These are phyloP conservation scores for Allomyces arbusculus DNA, from an alignment of 192 early-diverging fungal species.

Conservation along the genomic window DNA sequence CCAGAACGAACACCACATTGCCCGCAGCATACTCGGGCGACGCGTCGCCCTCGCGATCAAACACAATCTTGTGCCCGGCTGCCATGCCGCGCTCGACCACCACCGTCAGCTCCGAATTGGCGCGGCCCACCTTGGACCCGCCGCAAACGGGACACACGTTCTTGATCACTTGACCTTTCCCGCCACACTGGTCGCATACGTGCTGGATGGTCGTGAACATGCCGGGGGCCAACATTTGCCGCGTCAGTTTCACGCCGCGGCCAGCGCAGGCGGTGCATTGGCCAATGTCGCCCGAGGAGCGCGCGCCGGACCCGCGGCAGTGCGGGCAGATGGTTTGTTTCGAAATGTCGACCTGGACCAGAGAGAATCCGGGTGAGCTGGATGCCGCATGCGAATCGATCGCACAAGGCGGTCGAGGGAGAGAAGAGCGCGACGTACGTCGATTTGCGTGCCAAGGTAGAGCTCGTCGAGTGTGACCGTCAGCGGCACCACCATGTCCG, in stretches of 20 bases:
- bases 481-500: constrained; percentile 52
- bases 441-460: constrained; percentile 60
- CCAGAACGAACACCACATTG: constrained; percentile 59
- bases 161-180: constrained; percentile 69
- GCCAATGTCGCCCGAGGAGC: constrained; percentile 57
- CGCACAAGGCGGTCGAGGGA: too few species aligned
- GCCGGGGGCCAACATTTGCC: constrained; percentile 75
- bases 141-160: constrained; percentile 61
- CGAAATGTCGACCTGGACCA: constrained; percentile 64
- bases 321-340: constrained; percentile 84
- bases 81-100: constrained; percentile 65
- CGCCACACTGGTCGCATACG: constrained; percentile 74
- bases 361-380: too few species aligned
- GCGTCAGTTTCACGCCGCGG: constrained; percentile 52
- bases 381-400: too few species aligned
- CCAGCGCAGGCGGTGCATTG: constrained; percentile 65
- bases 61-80: constrained; percentile 44
- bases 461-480: constrained; percentile 79
- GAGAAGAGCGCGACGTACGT: constrained; percentile 9
- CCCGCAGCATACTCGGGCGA: constrained; percentile 74
- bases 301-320: constrained; percentile 83
- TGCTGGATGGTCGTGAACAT: constrained; percentile 89
- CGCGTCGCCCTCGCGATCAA: constrained; percentile 83
- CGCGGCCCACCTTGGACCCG: constrained; percentile 68
- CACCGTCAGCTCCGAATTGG: constrained; percentile 56